Base-by-base conservation (phyloP, 1,284 basidiomycete genomes). In the Ceratobasidium theobromae region DNA sequence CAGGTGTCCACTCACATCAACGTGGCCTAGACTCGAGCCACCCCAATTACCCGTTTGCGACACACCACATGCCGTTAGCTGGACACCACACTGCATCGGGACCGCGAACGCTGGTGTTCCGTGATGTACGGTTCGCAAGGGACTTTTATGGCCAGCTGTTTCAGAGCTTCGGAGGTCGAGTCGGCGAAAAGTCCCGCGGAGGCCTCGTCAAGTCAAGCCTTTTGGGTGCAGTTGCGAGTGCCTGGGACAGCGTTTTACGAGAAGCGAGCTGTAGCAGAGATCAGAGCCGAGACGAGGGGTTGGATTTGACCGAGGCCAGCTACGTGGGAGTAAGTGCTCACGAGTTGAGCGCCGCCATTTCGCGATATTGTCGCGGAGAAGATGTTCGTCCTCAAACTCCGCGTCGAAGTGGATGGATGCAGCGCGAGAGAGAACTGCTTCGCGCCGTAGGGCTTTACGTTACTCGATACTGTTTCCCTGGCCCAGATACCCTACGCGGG, bases 131-230 rank as follows among this genome's bases (percentile, higher is more conserved):
- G 5, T 40, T 64, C 4, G 60, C 60, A 12, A 35, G 60, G 18
- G 60, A 64, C 18, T 64, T 64, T 33, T 64, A 64, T 32, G 40
- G 33, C 35, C 60, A 64, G 23, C 30, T 64, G 32, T 64, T 64
- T 38, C 60, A 49, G n/a, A 64, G 51, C 21, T 64, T 64, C 23
- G 60, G 60, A 43, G 60, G 60, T 30, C 60, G 60, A 32, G 60
- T 64, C 2, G 60, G 60, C 38, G 60, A 64, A 43, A 64, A 64
- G 49, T 49, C 60, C n/a, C 60, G 60, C 32, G 60, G 48, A n/a
- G 60, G 60, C 4, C 27, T 64, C n/a, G 60, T 64, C 16, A 64
- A 64, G 27, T 48, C 49, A 14, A 64, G 60, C 28, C 35, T 64
- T 16, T 18, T 64, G 9, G 28, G 60, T 18, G 60, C 60, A 14